Conservation (phyloP, 352 stramenopile species). For the Globisporangium paddicum region DNA sequence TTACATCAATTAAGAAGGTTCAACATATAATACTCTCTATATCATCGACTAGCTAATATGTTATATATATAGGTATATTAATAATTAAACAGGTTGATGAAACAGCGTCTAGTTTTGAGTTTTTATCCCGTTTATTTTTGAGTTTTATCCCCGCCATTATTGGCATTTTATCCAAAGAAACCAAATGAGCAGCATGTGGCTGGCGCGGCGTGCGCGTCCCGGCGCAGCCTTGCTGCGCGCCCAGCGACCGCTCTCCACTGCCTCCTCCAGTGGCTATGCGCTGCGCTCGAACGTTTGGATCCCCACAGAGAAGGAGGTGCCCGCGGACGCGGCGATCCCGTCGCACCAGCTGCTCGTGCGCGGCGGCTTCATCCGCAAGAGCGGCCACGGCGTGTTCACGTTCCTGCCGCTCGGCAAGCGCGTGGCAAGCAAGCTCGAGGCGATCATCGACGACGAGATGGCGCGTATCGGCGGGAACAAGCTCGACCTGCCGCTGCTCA, state of each 20-base stretch:
- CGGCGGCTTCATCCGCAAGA: slow-evolving; percentile 85
- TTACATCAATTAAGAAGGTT: neutral
- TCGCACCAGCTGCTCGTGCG: slow-evolving; percentile 85
- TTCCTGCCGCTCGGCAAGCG: slow-evolving; percentile 75
- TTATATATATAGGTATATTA: too few relatives aligned
- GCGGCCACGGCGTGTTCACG: slow-evolving; percentile 71
- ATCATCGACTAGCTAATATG: too few relatives aligned
- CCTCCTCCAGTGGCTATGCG: slow-evolving; percentile 4
- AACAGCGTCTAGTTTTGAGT: neutral
- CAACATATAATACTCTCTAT: too few relatives aligned
- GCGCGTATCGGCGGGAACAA: slow-evolving; percentile 75
- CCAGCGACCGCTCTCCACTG: neutral
- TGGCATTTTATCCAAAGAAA: neutral
- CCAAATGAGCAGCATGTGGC: slow-evolving; percentile 4
- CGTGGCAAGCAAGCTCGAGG: slow-evolving; percentile 74
- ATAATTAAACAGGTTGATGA: neutral
- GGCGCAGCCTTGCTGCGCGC: neutral
- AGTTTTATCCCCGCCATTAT: too few relatives aligned
- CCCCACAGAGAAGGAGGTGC: slow-evolving; percentile 71
- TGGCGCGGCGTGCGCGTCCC: slow-evolving; percentile 1
- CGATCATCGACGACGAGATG: slow-evolving; percentile 83
- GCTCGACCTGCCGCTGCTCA: slow-evolving; percentile 73
- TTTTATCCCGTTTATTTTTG: too few relatives aligned
- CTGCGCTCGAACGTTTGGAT: slow-evolving; percentile 59
- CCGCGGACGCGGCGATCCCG: slow-evolving; percentile 70